Base-by-base conservation (phyloP, 2,329 filamentous ascomycete genomes). In the Penicillium sp. region DNA sequence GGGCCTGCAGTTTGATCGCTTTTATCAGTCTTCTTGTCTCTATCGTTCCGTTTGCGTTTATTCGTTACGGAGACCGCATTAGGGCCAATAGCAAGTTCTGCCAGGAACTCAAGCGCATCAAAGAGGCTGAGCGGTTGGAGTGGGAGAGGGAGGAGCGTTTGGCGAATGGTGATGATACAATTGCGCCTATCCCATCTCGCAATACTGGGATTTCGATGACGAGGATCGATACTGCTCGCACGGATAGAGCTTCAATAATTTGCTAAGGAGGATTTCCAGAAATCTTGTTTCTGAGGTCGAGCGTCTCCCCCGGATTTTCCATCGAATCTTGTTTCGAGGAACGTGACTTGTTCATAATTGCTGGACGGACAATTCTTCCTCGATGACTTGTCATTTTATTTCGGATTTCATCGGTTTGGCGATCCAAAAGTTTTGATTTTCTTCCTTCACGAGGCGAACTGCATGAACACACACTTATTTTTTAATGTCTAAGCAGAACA, bases 11-110 rank as follows among this genome's bases (percentile, higher is more conserved):
- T 51, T 58, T 77, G 35, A 63, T 78, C 30, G 76, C 67, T 1
- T 76, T 77, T 50, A 46, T 75, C 1, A 71, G 68, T 47, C 51
- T 78, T 7, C 69, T 58, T 1, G 70, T 78, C 52, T 69, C 67
- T 0, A 32, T 70, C 2, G 74, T 78, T 38, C 75, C 74, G 1
- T 77, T 78, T 60, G 69, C 66, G 0, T 77, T 77, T 54, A 76
- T 77, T 53, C 68, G 64, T 23, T 77, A 70, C 46, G 74, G 76
- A 38, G 60, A 70, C 16, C 61, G 58, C 8, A 76, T 76, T 46
- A 59, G 76, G 56, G 65, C 62, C 2, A 74, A 73, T 39, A 77
- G 75, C 61, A 72, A 68, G 52, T 75, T 78, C 52, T 75, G 73
- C 50, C 70, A 76, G 51, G 65, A 76, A 36, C 57, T 77, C 47